Percentiles rank a stretch among this genome's conserved stretches.
These are phyloP conservation scores for Aureobasidium sp. DNA, from an alignment of 2,329 filamentous ascomycete species.

Conservation along the genomic window DNA sequence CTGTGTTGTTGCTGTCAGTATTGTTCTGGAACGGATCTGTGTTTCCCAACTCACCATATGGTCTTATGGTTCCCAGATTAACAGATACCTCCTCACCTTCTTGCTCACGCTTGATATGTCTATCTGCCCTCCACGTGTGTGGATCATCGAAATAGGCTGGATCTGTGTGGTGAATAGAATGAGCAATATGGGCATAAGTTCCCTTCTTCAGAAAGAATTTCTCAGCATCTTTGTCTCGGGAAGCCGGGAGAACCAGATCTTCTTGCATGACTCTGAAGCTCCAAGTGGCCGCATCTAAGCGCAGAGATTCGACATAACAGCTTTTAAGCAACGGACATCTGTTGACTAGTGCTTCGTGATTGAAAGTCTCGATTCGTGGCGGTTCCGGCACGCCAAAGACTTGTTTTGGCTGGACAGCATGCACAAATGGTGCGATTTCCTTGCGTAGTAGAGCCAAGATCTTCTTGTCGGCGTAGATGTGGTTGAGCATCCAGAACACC, in stretches of 20 bases:
- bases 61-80: constrained; percentile 38
- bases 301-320: constrained; percentile 32
- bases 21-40: neutral
- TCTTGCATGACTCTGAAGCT: constrained; percentile 29
- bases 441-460: constrained; percentile 28
- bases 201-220: constrained; percentile 29
- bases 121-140: constrained; percentile 26
- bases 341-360: constrained; percentile 27
- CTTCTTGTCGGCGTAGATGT: constrained; percentile 28
- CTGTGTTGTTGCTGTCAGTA: constrained; percentile 20
- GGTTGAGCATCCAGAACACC: constrained; percentile 33
- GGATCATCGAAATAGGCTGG: constrained; percentile 29
- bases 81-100: constrained; percentile 21
- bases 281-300: constrained; percentile 31
- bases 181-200: constrained; percentile 31
- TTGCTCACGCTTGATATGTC: constrained; percentile 29
- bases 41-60: constrained; percentile 34
- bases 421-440: constrained; percentile 29
- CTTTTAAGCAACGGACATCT: constrained; percentile 33
- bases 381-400: constrained; percentile 29
- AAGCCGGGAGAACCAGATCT: constrained; percentile 29
- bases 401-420: constrained; percentile 24
- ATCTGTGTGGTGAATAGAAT: constrained; percentile 32
- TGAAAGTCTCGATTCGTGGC: constrained; percentile 26
- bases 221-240: constrained; percentile 26